A percentile compares a stretch with the other conserved stretches of the same genome.
phyloP scores from a whole-genome alignment of 148 eudicot genomes.

The Nepenthes gracilis region DNA sequence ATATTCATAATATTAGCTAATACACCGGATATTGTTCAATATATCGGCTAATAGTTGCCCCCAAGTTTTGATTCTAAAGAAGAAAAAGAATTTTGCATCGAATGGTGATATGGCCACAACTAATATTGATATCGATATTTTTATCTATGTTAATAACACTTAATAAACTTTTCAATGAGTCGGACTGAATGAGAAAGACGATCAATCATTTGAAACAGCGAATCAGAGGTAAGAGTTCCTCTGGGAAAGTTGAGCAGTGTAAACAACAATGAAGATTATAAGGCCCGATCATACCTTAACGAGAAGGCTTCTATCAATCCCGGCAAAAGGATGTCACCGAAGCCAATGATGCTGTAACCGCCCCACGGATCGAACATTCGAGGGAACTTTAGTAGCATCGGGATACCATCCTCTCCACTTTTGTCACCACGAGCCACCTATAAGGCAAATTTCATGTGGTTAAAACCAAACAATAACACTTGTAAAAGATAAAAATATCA shows the following conservation, averaged over 20 bases:
- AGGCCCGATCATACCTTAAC: constrained; percentile 29
- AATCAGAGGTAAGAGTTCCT: neutral
- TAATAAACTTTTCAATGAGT: neutral
- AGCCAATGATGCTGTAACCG: constrained; percentile 82
- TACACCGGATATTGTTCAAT: too few species aligned
- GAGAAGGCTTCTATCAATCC: constrained; percentile 68
- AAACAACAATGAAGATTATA: neutral
- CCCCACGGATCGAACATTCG: constrained; percentile 91
- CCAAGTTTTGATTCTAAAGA: too few species aligned
- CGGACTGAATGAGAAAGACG: neutral
- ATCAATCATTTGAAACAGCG: neutral
- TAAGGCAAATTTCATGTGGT: neutral
- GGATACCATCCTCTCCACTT: constrained; percentile 83
- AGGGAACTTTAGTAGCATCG: constrained; percentile 82
- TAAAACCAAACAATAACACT: neutral
- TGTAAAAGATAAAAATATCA: too few species aligned
- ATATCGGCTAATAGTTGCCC: too few species aligned
- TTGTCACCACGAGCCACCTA: constrained; percentile 87
- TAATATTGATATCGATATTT: too few species aligned
- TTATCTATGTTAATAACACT: too few species aligned
- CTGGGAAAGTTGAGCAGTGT: too few species aligned
- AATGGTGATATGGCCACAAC: too few species aligned
- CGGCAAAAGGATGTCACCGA: constrained; percentile 77
- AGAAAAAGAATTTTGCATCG: too few species aligned
- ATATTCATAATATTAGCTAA: too few species aligned